Evolutionary conservation across 108 stramenopile species (phyloP).

Genomic region (Fragilaria radians): DNA sequence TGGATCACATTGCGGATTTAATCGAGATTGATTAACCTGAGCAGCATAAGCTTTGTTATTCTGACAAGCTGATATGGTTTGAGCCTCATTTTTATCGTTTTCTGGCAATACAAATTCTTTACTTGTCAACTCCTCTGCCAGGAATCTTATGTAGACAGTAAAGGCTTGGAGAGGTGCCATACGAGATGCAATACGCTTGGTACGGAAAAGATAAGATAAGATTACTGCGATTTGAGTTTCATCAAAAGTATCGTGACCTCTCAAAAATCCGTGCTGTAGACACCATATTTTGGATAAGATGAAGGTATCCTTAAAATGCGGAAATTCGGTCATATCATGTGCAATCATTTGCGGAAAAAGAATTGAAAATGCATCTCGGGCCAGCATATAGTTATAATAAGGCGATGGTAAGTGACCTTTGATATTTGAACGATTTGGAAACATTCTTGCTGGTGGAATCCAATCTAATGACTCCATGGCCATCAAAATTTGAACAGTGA

Average conservation of each 20-base stretch:
- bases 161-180: conserved; percentile 74
- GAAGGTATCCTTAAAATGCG: conserved; percentile 43
- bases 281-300: conserved; percentile 78
- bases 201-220: conserved; percentile 60
- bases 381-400: conserved; percentile 60
- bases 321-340: conserved; percentile 12
- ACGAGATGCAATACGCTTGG: conserved; percentile 49
- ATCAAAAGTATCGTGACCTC: conserved; percentile 71
- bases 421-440: conserved; percentile 75
- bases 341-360: conserved; percentile 34
- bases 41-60: conserved; percentile 43
- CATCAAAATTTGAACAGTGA: conserved; percentile 66
- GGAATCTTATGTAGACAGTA: conserved; percentile 66
- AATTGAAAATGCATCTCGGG: conserved; percentile 39
- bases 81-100: conserved; percentile 34
- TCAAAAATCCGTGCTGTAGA: conserved; percentile 67
- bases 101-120: conserved; percentile 62
- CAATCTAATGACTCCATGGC: conserved; percentile 61
- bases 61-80: conserved; percentile 40
- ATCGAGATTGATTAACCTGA: conserved; percentile 29
- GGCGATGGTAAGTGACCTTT: conserved; percentile 22
- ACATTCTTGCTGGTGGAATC: conserved; percentile 66
- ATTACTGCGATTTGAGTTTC: conserved; percentile 46
- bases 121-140: conserved; percentile 30
- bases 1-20: conserved; percentile 22